Base-by-base conservation (phyloP, 2,329 filamentous ascomycete genomes). In the Exserohilum rostratum region DNA sequence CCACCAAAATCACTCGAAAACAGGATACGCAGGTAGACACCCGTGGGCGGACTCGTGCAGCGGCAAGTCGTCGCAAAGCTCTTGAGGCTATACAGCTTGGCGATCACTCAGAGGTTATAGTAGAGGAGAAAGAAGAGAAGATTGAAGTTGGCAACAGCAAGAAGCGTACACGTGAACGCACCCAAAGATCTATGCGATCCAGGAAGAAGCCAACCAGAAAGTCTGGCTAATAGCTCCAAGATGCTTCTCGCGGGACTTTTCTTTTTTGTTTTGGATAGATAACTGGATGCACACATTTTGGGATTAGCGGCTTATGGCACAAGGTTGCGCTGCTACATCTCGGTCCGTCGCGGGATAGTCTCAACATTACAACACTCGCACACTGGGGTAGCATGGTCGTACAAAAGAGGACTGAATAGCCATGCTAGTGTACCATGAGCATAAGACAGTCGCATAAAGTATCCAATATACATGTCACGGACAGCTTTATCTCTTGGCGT, bases 31-130 rank as follows among this genome's bases (percentile, higher is more conserved):
- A 29, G 13, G 35, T 55, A 15, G 52, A 55, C 18, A 46, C 29
- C 37, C 52, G 22, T 13, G 52, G 52, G 46, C 52, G 46, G 15
- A 55, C 52, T 13, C 52, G 40, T 12, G 52, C 47, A 33, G 52
- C 52, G 17, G 35, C 52, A 18, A 46, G 12, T 27, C 40, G 47
- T 13, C 52, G 47, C 25, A 46, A 51, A 18, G 47, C 35, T 39
- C 34, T 33, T 22, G 47, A 37, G 30, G 27, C 22, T n/a, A 6
- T 12, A 22, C 34, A 50, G 13, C 6, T 12, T 12, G 17, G 12
- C 15, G 33, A 31, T 20, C 3, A 20, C 6, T 20, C n/a, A 4
- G 15, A 6, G 11, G 10, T 18, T 15, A 20, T 17, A 25, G n/a
- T 5, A 25, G 22, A 4, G 10, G 5, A n/a, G 15, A 27, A 31